These are phyloP conservation scores for Talaromyces sp. DNA, from an alignment of 2,329 filamentous ascomycete species.

Conservation along the genomic window DNA sequence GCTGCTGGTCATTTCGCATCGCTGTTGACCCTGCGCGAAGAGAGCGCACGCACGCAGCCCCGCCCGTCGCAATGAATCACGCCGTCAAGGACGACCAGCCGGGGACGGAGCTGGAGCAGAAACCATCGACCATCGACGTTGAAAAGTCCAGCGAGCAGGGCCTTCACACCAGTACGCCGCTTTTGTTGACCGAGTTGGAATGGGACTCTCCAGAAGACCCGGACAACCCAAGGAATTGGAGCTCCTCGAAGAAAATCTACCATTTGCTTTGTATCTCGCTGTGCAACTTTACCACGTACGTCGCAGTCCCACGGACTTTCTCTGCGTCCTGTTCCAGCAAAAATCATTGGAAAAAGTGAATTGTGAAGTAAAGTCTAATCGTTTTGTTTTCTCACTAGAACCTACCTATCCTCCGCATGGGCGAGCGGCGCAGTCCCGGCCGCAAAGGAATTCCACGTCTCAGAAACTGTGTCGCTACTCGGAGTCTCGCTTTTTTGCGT, in stretches of 20 bases:
- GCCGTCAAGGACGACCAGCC: neutral
- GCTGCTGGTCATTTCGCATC: neutral
- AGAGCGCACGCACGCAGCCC: neutral
- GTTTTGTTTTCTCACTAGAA: neutral
- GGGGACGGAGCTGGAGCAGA: neutral
- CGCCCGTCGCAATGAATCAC: neutral
- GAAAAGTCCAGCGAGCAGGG: neutral
- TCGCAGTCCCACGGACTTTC: neutral
- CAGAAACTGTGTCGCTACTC: conserved; percentile 4
- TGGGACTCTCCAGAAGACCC: neutral
- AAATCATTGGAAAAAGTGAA: neutral
- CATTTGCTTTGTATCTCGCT: neutral
- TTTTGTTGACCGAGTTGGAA: neutral
- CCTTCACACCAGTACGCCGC: neutral
- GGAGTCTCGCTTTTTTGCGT: conserved; percentile 4
- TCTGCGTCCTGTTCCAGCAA: neutral
- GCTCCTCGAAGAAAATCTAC: neutral
- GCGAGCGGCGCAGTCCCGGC: neutral
- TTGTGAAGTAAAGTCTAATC: neutral
- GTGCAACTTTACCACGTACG: neutral
- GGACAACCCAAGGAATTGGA: neutral
- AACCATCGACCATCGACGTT: neutral
- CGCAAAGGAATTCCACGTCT: conserved; percentile 2
- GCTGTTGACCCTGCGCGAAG: neutral
- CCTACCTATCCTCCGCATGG: neutral